Evolutionary conservation across 768 basidiomycete species (phyloP).

Genomic region (Neoboletus magnificus): DNA sequence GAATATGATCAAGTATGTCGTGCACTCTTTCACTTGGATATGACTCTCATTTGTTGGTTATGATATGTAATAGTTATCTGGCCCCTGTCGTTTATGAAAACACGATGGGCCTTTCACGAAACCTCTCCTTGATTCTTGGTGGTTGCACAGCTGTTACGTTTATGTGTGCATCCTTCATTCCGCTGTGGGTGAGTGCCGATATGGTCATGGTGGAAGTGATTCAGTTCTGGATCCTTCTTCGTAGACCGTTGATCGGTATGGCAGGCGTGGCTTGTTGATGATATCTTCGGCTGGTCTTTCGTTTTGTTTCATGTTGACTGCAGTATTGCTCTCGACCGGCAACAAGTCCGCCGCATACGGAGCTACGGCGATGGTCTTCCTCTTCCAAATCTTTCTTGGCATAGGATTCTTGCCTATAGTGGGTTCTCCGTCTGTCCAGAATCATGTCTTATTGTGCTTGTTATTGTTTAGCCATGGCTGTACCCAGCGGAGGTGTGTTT

Average conservation of each 20-base stretch:
- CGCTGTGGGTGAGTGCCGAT: neutral
- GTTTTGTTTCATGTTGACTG: neutral
- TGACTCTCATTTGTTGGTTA: neutral
- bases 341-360: neutral
- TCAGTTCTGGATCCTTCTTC: neutral
- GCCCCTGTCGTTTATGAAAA: neutral
- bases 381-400: neutral
- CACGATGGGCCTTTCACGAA: neutral
- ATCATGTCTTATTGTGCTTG: neutral
- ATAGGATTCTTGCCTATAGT: neutral
- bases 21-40: neutral
- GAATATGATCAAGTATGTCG: neutral
- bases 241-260: neutral
- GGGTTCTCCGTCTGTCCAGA: neutral
- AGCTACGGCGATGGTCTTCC: neutral
- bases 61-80: neutral
- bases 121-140: neutral
- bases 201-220: neutral
- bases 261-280: neutral
- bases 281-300: neutral
- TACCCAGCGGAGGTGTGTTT: neutral
- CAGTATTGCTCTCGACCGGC: neutral
- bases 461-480: neutral
- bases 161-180: constrained; percentile 1
- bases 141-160: neutral